Base-by-base conservation (phyloP, 805 yeast species). In the Cyberlindnera veronae region DNA sequence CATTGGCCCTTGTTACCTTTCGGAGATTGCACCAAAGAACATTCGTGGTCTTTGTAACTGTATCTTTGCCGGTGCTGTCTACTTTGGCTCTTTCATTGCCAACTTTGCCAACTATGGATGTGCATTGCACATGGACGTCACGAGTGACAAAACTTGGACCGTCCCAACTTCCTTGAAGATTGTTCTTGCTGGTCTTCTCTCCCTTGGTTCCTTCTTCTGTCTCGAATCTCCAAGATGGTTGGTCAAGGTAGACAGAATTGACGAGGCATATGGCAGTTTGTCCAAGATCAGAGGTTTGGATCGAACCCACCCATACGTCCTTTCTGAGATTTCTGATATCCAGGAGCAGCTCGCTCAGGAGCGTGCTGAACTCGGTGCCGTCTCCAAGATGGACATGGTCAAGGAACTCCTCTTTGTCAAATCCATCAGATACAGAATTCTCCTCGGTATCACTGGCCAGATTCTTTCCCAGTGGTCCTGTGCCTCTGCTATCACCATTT, bases 381-480 rank as follows among this genome's bases (percentile, higher is more conserved):
- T 55, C 18, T 53, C 64, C 2, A 41, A 60, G 20, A 36, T 51
- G 24, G 49, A 49, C 14, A 44, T 49, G 24, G 27, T 60, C n/a
- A 66, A 58, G 44, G 73, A 67, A 30, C 54, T 71, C 23, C 43
- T 69, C 31, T 24, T 52, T 6, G 64, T 62, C 7, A 61, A 55
- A 38, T 66, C 76, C 9, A 62, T 71, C 38, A 57, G 72, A 42
- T 72, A 71, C 59, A 64, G 80, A 57, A 64, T 76, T 35, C 49
- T 60, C 11, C 45, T 76, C 31, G 70, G 76, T 33, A 42, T 66
- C 29, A 45, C 57, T 39, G 61, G 69, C 27, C 81, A 74, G 55
- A 26, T 74, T 11, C 61, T 75, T 32, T 74, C 74, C 24, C 81
- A 76, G 59, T 76, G 81, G 81, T 68, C 76, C 8, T 80, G 80